Conservation (phyloP, 257 asterid genomes). For the Nicotiana noctiflora region DNA sequence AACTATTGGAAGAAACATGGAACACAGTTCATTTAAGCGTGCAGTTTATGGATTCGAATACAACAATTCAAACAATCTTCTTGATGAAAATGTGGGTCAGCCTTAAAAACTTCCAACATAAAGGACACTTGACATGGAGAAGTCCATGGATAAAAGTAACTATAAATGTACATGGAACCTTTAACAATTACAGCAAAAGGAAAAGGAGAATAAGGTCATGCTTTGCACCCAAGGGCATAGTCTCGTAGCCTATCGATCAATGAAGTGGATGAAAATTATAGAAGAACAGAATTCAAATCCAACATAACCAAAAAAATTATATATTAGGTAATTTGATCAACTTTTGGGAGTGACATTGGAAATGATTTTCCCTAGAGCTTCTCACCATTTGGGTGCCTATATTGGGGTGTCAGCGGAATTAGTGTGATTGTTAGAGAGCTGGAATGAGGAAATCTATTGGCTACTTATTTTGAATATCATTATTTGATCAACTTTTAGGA, state of each 20-base stretch:
- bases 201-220: neutral
- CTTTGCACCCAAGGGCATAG: neutral
- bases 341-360: no score
- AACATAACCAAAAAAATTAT: neutral
- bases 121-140: neutral
- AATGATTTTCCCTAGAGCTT: no score
- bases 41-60: neutral
- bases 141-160: neutral
- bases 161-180: neutral
- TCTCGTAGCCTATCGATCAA: neutral
- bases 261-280: neutral
- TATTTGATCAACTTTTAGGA: no score
- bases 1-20: neutral
- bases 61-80: neutral
- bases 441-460: no score
- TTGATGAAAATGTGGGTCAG: neutral
- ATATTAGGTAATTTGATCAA: no score
- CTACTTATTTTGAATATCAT: no score
- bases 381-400: no score
- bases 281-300: neutral
- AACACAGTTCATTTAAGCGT: neutral
- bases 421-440: no score
- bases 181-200: neutral
- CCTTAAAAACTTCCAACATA: neutral
- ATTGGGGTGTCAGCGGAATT: no score